These are phyloP conservation scores for Limonomyces culmigenus DNA, from an alignment of 1,284 basidiomycete genomes.

Conservation along the genomic window DNA sequence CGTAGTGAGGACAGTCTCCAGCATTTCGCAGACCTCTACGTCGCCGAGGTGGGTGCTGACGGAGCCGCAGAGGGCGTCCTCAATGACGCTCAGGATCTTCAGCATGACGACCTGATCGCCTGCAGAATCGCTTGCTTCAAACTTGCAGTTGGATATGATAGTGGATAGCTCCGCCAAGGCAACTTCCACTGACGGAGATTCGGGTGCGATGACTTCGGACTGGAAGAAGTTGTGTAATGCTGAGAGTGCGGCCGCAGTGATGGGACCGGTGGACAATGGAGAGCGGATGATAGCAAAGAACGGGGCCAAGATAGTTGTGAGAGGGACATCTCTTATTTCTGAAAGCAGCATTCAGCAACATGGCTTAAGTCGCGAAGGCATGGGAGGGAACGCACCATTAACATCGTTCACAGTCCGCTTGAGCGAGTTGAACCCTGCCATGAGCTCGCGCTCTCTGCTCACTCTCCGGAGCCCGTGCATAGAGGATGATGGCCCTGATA, in stretches of 20 bases:
- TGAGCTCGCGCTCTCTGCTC: conserved; percentile 62
- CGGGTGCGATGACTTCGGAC: conserved; percentile 51
- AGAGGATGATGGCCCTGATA: conserved; percentile 27
- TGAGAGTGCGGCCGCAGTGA: conserved; percentile 79
- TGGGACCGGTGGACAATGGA: conserved; percentile 83
- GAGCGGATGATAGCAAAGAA: conserved; percentile 92
- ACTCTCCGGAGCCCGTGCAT: conserved; percentile 24
- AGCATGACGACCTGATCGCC: conserved; percentile 93
- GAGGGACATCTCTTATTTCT: conserved; percentile 43
- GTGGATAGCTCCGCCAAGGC: conserved; percentile 77
- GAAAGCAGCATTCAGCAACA: conserved; percentile 3
- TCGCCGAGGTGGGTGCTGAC: conserved; percentile 68
- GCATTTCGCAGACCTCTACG: conserved; percentile 93
- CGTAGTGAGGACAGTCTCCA: conserved; percentile 95
- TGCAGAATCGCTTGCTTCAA: conserved; percentile 90
- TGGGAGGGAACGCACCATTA: conserved; percentile 44
- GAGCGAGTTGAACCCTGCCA: conserved; percentile 80
- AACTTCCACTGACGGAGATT: conserved; percentile 32
- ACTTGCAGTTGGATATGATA: conserved; percentile 90
- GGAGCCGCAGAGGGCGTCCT: conserved; percentile 60
- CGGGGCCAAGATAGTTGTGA: conserved; percentile 57
- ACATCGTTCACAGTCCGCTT: conserved; percentile 59
- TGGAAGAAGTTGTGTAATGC: conserved; percentile 80
- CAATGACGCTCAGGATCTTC: conserved; percentile 83
- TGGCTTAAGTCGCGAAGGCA: not conserved